Evolutionary conservation across 441 rosid genomes (phyloP), one percentile per base, ranked within the genome.

Genomic region (Dalechampia spathulata): DNA sequence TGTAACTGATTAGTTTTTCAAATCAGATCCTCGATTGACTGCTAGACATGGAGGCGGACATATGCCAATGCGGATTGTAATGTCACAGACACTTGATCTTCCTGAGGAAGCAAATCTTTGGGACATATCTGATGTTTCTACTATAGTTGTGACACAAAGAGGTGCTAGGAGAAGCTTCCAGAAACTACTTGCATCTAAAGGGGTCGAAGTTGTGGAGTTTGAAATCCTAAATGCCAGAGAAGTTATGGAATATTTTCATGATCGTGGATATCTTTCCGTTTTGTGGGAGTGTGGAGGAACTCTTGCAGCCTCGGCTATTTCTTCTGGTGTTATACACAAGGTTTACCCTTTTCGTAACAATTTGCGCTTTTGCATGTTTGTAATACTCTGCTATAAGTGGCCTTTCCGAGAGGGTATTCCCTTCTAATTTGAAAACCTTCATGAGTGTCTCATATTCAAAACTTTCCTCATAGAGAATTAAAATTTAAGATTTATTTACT

Each of bases 241-340:
- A 34, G 91, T 84, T 51, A 86, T 92, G 98, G 96, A 86, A 60
- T 88, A 92, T 74, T 86, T 88, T 65, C 87, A 86, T 16, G 85
- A 75, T 49, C 90, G 94, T 49, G 96, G 96, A 23, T 83, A 88
- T 69, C 91, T 92, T 67, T 81, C 95, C 20, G 75, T 92, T 38
- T 70, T 92, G 47, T 88, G 96, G 98, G 96, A 92, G 66, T 92
- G 94, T 60, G 96, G 96, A 14, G 96, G 98, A 16, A 78, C 87
- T n/a, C 69, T 92, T 60, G 79, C 91, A 44, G 96, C 98, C 48
- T 85, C 97, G 62, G 94, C 97, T 67, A 83, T 86, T 68, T 81
- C 96, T 20, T 76, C 86, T 22, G 81, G 98, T 47, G 83, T 86
- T 51, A 78, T 92, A 73, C 96, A 85, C 76, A 92, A 89, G 90